Evolutionary conservation across 768 basidiomycete genomes (phyloP), one percentile per base, ranked within the genome.

Genomic region (Termitomyces sp.): DNA sequence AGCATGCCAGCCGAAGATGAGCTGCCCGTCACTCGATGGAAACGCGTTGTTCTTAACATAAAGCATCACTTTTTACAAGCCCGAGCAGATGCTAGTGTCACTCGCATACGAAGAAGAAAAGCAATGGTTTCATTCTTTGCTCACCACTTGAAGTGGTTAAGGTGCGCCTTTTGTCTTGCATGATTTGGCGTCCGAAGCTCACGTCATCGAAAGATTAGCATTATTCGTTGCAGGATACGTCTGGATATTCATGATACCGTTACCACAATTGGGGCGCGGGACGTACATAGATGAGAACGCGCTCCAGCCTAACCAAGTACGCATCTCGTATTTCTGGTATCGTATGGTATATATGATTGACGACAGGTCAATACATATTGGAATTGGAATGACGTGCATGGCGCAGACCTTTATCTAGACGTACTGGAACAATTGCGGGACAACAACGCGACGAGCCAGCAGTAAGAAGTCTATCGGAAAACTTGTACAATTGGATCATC

Each of bases 231-330:
- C 75, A 5, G 94, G 94, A 13, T 85, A 92, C 69, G 50, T 82
- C n/a, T 98, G 94, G 93, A 81, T 97, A 72, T 62, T 87, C n/a
- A 72, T 82, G 5, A 77, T 97, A 53, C 95, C 95, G 4, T 77
- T 80, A 13, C 75, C 84, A 5, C 73, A 73, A 1, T 76, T 95
- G 5, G 86, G 84, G 18, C 79, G 84, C 61, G 70, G 74, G 9
- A 90, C 86, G 9, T 96, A 93, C 68, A 88, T 96, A 51, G 94
- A 96, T 69, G 97, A 99, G 74, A 97, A 98, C 69, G 96, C 97
- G 1, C 73, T 99, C 20, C 92, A 95, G 66, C 95, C 97, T 10
- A 87, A 83, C 5, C 94, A 96, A 77, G 95, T 95, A 64, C 50
- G 65, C 54, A 53, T 37, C 2, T 47, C n/a, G 51, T 50, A 36